Base-by-base conservation (phyloP, 768 basidiomycete genomes). In the Lepiota subincarnata region DNA sequence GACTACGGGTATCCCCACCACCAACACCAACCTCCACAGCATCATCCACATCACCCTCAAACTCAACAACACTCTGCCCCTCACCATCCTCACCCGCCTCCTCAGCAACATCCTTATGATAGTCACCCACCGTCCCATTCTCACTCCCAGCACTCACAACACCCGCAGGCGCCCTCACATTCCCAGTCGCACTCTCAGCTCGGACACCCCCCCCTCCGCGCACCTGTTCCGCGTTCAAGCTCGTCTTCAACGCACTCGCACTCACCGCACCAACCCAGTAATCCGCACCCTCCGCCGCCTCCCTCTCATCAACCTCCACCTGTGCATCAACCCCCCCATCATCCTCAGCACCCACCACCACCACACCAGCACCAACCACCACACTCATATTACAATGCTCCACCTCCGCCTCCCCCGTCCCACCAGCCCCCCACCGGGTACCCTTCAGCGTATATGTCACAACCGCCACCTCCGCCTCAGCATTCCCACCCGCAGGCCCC, bases 1-100 rank as follows among this genome's bases (percentile, higher is more conserved):
- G 79, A 78, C 57, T 83, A 82, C 64, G 18, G 46, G 47, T 54
- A 54, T 37, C 37, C 57, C 7, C 46, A 52, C 28, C 56, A 38
- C 34, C 56, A 19, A 38, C 53, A 34, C 44, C 75, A 26, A 65
- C 73, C 51, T 77, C 48, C 80, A 46, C 68, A 39, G 28, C 62
- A 38, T 54, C 63, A 56, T 55, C 67, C 63, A 22, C 36, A 16
- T 31, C 50, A 26, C 28, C 39, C 37, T 18, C 35, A 37, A 14
- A 41, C 43, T 59, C 62, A 24, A 55, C 43, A 53, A 45, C 52
- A 34, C 45, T 36, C 16, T 7, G 34, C 66, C 59, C 71, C 63
- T 53, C 56, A 61, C n/a, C 58, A 64, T 57, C 64, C 59, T 53
- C 74, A 63, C 22, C 16, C 58, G 59, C 54, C 66, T 62, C 55